Percentiles rank a stretch among this genome's conserved stretches.
These are phyloP conservation scores for Neurospora sp. DNA, from an alignment of 495 filamentous ascomycete species.

Conservation along the genomic window DNA sequence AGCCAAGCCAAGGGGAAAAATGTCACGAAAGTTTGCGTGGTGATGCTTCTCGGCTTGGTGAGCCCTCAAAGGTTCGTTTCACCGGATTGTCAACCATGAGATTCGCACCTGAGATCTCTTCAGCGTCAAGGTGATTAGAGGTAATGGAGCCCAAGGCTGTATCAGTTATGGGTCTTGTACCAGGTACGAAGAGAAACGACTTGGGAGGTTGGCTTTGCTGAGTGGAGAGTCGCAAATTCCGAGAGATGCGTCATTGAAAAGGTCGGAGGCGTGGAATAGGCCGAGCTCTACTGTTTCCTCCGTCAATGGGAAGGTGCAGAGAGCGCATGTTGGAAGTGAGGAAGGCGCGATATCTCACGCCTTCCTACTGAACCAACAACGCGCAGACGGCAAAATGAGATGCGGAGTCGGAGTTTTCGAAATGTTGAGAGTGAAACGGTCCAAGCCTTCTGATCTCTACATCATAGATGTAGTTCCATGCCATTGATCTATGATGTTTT, in stretches of 20 bases:
- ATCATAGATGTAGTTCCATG: too few species aligned
- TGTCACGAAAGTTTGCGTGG: not conserved
- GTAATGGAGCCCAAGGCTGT: not conserved
- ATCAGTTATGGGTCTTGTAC: not conserved
- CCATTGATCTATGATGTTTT: not conserved
- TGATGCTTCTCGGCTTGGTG: not conserved
- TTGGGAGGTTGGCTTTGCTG: not conserved
- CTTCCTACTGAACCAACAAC: not conserved
- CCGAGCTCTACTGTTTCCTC: not conserved
- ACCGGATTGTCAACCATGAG: not conserved
- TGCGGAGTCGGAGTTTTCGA: not conserved
- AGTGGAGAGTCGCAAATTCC: not conserved
- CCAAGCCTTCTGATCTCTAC: too few species aligned
- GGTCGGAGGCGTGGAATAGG: not conserved
- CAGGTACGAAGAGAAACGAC: not conserved
- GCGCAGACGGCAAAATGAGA: not conserved
- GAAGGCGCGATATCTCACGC: not conserved
- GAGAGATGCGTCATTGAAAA: not conserved
- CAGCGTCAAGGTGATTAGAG: not conserved
- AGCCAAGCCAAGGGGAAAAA: not conserved
- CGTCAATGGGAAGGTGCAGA: not conserved
- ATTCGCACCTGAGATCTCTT: not conserved
- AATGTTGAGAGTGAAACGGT: not conserved
- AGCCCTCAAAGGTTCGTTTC: not conserved
- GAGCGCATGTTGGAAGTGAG: not conserved